Evolutionary conservation across 2,329 filamentous ascomycete genomes (phyloP).

Genomic region (Fusarium caatingaense): DNA sequence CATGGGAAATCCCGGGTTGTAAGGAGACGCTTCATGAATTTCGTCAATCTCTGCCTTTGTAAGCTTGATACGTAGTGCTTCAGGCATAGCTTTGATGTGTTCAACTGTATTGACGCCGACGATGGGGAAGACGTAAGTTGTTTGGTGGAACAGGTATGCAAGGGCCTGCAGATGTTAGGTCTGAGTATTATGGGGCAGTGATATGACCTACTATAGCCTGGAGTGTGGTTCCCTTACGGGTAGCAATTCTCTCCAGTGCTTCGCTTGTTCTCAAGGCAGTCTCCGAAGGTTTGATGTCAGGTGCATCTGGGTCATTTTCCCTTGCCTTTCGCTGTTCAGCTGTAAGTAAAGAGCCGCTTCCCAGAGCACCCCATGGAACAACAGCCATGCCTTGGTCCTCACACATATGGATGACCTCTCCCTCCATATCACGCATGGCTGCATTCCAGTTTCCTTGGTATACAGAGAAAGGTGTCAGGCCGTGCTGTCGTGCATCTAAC

Average conservation of each 20-base stretch:
- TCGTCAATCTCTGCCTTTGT: background rate
- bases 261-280: background rate
- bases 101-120: conserved; percentile 22
- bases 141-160: conserved; percentile 26
- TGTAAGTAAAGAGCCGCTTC: conserved; percentile 4
- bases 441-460: conserved; percentile 50
- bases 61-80: conserved; percentile 10
- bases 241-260: background rate
- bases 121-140: conserved; percentile 27
- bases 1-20: background rate
- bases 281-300: background rate
- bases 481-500: conserved; percentile 42
- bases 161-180: background rate
- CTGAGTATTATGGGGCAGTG: no score
- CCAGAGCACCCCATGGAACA: conserved; percentile 55
- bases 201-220: conserved; percentile 22
- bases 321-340: background rate
- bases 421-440: conserved; percentile 45
- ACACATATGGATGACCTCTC: conserved; percentile 51
- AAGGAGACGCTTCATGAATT: conserved; percentile 19
- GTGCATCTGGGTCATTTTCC: background rate
- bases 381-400: conserved; percentile 55
- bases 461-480: conserved; percentile 44
- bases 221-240: background rate
- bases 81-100: conserved; percentile 13